A percentile compares a stretch with the other conserved stretches of the same genome.
Evolutionary conservation across 257 asterid species (phyloP).

Genomic region (Primulina tabacum): DNA sequence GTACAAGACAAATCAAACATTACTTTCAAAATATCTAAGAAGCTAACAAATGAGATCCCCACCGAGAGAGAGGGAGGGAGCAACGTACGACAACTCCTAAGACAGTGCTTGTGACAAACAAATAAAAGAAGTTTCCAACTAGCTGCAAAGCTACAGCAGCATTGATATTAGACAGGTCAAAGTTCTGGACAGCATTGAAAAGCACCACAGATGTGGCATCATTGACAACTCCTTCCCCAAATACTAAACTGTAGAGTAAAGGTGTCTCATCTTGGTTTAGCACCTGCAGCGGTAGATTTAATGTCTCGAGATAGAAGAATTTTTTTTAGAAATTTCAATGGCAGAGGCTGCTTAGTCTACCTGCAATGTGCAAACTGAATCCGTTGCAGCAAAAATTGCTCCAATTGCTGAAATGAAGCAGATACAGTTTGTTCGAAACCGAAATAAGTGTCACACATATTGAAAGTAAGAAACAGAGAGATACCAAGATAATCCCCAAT

Average conservation of each 20-base stretch:
- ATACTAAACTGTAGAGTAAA: constrained; percentile 89
- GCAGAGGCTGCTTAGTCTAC: constrained; percentile 33
- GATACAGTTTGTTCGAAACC: constrained; percentile 15
- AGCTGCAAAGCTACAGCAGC: constrained; percentile 55
- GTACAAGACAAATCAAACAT: constrained; percentile 25
- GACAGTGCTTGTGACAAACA: constrained; percentile 69
- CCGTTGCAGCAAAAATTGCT: constrained; percentile 97
- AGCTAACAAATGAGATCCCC: constrained; percentile 8
- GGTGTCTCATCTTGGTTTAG: constrained; percentile 98
- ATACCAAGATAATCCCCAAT: constrained; percentile 93
- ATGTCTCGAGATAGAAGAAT: constrained; percentile 18
- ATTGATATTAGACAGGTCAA: constrained; percentile 77
- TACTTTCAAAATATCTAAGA: constrained; percentile 18
- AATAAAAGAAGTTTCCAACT: constrained; percentile 73
- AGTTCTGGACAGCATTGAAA: constrained; percentile 92
- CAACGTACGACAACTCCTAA: constrained; percentile 79
- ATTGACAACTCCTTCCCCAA: constrained; percentile 98
- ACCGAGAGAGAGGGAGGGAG: constrained; percentile 18
- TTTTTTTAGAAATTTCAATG: constrained; percentile 9
- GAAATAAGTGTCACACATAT: neutral
- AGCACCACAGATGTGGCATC: constrained; percentile 98
- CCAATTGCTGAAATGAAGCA: constrained; percentile 69
- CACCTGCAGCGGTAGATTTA: constrained; percentile 51
- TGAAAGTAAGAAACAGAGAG: neutral
- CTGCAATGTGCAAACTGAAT: constrained; percentile 99